Base-by-base conservation (phyloP, 73 alveolate genomes). In the Paramecium caudatum region DNA sequence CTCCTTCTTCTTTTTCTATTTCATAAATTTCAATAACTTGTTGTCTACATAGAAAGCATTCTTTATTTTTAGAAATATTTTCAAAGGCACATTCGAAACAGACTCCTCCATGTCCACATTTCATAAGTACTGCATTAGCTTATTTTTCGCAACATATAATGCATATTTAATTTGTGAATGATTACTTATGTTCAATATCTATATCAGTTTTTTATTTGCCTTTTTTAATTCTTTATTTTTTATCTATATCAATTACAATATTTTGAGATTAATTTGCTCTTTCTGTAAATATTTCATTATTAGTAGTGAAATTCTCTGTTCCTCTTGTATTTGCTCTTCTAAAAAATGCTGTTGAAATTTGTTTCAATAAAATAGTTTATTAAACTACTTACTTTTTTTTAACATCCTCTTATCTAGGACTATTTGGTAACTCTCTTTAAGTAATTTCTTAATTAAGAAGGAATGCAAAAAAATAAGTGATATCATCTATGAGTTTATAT, bases 101-200 rank as follows among this genome's bases (percentile, higher is more conserved):
- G n/a, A 88, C 45, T 7, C 94, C 94, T 0, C 94, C 94, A 88
- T 88, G 94, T 9, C 94, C 94, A 83, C 94, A 88, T 74, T 63
- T 55, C 80, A 88, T 41, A 0, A 74, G 21, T 37, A 88, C 94
- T 13, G 94, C 50, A 80, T 88, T 82, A 1, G 91, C 65, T 21
- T 82, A 36, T 41, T 46, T 46, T 37, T 46, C 80, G 25, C 47
- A 88, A 45, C 94, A 88, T 10, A 88, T 46, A 30, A 49, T 88
- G 61, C 94, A 88, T 81, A 37, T 84, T 34, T 5, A 37, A 46
- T 82, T 74, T 2, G 61, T 27, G 16, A 27, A 21, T 0, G 45
- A 27, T 55, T 55, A 27, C 7, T 55, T 5, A 21, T 17, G 8
- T 55, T 55, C 80, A 55, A 19, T 15, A 23, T 27, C 17, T 23